These are phyloP conservation scores for Cryphonectria carpinicola DNA, from an alignment of 2,329 filamentous ascomycete species.

Conservation along the genomic window DNA sequence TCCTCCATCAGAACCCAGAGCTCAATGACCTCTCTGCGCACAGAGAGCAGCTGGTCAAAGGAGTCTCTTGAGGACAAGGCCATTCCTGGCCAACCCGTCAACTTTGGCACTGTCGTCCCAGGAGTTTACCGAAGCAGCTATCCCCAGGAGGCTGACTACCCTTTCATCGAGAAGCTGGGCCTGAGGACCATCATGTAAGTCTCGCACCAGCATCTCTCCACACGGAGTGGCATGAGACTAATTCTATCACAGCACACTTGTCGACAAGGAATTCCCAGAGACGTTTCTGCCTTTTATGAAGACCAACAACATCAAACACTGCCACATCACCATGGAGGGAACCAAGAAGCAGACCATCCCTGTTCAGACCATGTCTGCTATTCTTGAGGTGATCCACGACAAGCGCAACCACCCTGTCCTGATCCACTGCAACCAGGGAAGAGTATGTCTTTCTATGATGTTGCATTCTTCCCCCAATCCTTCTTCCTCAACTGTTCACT, in stretches of 20 bases:
- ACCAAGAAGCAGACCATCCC: constrained; percentile 82
- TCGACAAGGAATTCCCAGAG: constrained; percentile 62
- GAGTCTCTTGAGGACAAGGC: constrained; percentile 4
- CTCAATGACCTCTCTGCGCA: constrained; percentile 18
- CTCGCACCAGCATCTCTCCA: not conserved
- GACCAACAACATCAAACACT: constrained; percentile 69
- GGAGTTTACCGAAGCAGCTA: constrained; percentile 84
- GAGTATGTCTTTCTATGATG: constrained; percentile 48
- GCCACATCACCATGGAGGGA: constrained; percentile 78
- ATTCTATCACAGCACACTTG: constrained; percentile 55
- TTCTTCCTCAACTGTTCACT: constrained; percentile 11
- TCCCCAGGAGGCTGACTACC: constrained; percentile 71
- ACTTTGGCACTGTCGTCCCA: constrained; percentile 76
- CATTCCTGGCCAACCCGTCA: constrained; percentile 54
- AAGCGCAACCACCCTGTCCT: constrained; percentile 77
- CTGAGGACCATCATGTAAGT: constrained; percentile 81
- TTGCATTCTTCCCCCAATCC: constrained; percentile 5
- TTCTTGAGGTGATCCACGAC: constrained; percentile 73
- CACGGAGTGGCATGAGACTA: not conserved
- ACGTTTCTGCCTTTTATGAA: constrained; percentile 66
- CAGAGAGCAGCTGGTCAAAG: constrained; percentile 22
- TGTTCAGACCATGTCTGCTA: constrained; percentile 67
- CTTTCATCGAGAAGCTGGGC: constrained; percentile 67
- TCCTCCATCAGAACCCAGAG: constrained; percentile 11
- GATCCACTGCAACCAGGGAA: constrained; percentile 93